Evolutionary conservation across 2,329 filamentous ascomycete genomes (phyloP).

Genomic region (Colletotrichum tofieldiae): DNA sequence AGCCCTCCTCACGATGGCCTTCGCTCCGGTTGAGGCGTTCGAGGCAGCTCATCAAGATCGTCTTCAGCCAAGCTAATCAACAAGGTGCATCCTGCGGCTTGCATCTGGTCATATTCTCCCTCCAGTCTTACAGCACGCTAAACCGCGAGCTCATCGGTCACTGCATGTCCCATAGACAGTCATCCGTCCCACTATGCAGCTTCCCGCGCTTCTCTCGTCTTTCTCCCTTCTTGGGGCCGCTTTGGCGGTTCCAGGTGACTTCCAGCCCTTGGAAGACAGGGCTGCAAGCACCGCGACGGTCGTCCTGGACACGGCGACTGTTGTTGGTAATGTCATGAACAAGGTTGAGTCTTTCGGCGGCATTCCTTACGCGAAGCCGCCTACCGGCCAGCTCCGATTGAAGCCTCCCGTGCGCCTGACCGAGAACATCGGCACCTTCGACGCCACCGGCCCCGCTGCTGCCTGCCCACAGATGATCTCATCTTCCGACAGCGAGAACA

Average conservation of each 20-base stretch:
- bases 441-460: constrained; percentile 63
- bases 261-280: constrained; percentile 35
- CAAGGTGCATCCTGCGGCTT: constrained; percentile 18
- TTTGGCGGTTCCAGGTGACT: constrained; percentile 27
- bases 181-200: constrained; percentile 26
- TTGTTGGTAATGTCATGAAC: constrained; percentile 45
- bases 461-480: constrained; percentile 73
- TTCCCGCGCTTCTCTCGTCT: constrained; percentile 32
- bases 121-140: neutral
- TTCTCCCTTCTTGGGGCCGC: constrained; percentile 33
- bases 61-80: constrained; percentile 29
- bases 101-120: neutral
- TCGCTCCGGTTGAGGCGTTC: constrained; percentile 3
- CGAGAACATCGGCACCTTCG: constrained; percentile 64
- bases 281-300: constrained; percentile 38
- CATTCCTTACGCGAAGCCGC: constrained; percentile 76
- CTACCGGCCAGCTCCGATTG: constrained; percentile 71
- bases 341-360: constrained; percentile 72
- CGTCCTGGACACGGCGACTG: constrained; percentile 44
- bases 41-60: constrained; percentile 23
- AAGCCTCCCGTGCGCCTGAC: constrained; percentile 70
- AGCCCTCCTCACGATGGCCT: constrained; percentile 13
- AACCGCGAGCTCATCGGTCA: neutral
- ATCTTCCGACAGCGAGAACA: constrained; percentile 41
- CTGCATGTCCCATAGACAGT: neutral